Conservation (phyloP, 495 filamentous ascomycete genomes). For the Hypoxylon lenormandii region DNA sequence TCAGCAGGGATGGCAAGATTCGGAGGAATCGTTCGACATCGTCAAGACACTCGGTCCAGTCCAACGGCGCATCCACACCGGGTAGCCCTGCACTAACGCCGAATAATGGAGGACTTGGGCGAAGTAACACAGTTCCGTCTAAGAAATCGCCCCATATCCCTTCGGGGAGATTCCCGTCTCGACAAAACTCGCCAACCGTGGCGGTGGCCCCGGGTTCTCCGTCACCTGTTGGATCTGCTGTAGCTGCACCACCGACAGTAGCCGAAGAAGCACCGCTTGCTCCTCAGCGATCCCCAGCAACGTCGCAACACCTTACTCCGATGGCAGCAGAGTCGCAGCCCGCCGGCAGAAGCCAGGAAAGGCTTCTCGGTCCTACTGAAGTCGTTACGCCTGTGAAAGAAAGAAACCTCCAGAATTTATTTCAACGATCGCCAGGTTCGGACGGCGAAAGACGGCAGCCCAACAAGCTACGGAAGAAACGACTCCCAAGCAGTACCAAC, state of each 20-base stretch:
- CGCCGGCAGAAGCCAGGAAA: constrained; percentile 64
- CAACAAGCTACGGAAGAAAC: constrained; percentile 88
- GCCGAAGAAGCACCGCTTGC: constrained; percentile 33
- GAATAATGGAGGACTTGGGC: constrained; percentile 73
- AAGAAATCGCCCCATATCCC: constrained; percentile 82
- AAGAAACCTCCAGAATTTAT: constrained; percentile 74
- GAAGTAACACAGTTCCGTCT: constrained; percentile 96
- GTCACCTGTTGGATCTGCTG: constrained; percentile 47
- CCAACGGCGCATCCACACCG: constrained; percentile 76
- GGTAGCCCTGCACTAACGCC: constrained; percentile 71
- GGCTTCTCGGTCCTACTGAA: constrained; percentile 55
- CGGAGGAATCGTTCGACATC: constrained; percentile 83
- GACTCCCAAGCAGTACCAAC: constrained; percentile 76
- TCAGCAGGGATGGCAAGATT: constrained; percentile 80
- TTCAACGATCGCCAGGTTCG: constrained; percentile 73
- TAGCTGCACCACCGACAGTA: constrained; percentile 50
- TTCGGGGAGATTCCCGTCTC: constrained; percentile 65
- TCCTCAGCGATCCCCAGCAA: constrained; percentile 43
- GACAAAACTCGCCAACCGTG: constrained; percentile 53
- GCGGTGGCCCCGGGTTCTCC: constrained; percentile 45
- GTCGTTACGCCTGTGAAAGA: constrained; percentile 76
- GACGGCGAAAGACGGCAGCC: constrained; percentile 76
- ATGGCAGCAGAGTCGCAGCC: constrained; percentile 35
- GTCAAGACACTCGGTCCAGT: constrained; percentile 75
- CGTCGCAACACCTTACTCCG: constrained; percentile 38